Evolutionary conservation across 2,329 filamentous ascomycete species (phyloP).

Genomic region (Fusarium azukiicola): DNA sequence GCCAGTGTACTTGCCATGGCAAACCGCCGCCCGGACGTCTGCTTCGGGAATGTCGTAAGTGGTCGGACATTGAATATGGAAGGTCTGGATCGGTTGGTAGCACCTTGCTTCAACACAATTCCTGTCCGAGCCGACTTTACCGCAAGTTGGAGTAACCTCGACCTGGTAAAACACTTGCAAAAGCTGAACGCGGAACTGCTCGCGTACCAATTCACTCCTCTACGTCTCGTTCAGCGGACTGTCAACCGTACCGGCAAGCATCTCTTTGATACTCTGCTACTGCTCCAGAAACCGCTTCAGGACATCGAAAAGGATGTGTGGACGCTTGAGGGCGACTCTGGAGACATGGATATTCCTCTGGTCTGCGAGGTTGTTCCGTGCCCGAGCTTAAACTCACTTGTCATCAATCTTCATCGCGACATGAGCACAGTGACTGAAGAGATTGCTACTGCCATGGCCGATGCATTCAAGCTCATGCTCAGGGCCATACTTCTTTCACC

Average conservation of each 20-base stretch:
- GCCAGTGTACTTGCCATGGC: slow-evolving; percentile 79
- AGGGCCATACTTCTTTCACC: slow-evolving; percentile 53
- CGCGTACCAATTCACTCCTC: slow-evolving; percentile 86
- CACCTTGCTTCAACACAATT: slow-evolving; percentile 95
- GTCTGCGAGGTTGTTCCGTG: slow-evolving; percentile 87
- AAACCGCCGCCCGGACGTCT: slow-evolving; percentile 82
- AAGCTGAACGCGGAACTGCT: slow-evolving; percentile 80
- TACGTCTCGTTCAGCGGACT: slow-evolving; percentile 84
- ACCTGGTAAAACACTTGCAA: slow-evolving; percentile 81
- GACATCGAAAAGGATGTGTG: slow-evolving; percentile 78
- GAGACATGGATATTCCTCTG: slow-evolving; percentile 87
- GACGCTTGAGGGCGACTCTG: slow-evolving; percentile 77
- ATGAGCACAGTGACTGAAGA: slow-evolving; percentile 62
- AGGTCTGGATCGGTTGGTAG: slow-evolving; percentile 86
- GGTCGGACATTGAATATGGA: slow-evolving; percentile 85
- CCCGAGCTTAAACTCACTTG: slow-evolving; percentile 71
- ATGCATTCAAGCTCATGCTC: slow-evolving; percentile 58
- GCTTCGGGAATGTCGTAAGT: slow-evolving; percentile 93
- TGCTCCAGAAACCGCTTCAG: slow-evolving; percentile 85
- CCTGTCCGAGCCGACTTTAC: slow-evolving; percentile 82
- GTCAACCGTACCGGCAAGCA: slow-evolving; percentile 66
- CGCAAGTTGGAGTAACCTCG: slow-evolving; percentile 70
- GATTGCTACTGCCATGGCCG: slow-evolving; percentile 54
- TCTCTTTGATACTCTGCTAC: slow-evolving; percentile 90
- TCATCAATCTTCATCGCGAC: slow-evolving; percentile 82